Evolutionary conservation across 306 rosid species (phyloP).

Genomic region (Coriaria nepalensis): DNA sequence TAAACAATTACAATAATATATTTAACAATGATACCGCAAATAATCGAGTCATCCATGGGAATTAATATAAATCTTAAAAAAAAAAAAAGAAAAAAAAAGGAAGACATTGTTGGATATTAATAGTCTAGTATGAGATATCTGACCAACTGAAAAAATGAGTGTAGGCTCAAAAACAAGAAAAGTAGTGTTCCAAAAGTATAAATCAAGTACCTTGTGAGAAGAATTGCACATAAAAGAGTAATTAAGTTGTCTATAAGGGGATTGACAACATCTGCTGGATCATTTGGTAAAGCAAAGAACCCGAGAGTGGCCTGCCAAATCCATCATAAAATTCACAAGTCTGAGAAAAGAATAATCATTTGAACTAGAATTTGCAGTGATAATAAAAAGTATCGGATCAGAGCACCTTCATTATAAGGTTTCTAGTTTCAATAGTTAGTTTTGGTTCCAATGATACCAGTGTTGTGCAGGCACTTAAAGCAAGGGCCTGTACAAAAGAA

Average conservation of each 20-base stretch:
- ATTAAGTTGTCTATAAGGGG: slow-evolving; percentile 79
- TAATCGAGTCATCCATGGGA: too few species aligned
- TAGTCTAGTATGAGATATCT: too few species aligned
- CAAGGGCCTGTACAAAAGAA: slow-evolving; percentile 56
- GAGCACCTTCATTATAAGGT: slow-evolving; percentile 86
- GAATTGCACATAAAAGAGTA: slow-evolving; percentile 90
- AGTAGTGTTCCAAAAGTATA: not conserved
- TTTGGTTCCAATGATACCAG: slow-evolving; percentile 95
- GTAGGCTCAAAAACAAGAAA: not conserved
- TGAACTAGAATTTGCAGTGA: too few species aligned
- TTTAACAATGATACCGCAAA: too few species aligned
- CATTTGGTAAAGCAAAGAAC: slow-evolving; percentile 90
- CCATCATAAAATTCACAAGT: slow-evolving; percentile 18
- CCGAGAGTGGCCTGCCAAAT: slow-evolving; percentile 88
- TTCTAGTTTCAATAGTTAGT: slow-evolving; percentile 83
- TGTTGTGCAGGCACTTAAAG: slow-evolving; percentile 92
- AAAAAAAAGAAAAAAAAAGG: not conserved
- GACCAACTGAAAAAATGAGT: too few species aligned
- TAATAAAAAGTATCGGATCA: too few species aligned
- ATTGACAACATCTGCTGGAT: slow-evolving; percentile 67
- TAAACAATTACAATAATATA: too few species aligned
- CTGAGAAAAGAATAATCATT: not conserved
- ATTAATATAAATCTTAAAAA: slow-evolving; percentile 5
- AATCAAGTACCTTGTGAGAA: slow-evolving; percentile 65
- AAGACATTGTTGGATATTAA: too few species aligned